Evolutionary conservation across 768 basidiomycete species (phyloP), one percentile per base, ranked within the genome.

Genomic region (Multifurca ochricompacta): DNA sequence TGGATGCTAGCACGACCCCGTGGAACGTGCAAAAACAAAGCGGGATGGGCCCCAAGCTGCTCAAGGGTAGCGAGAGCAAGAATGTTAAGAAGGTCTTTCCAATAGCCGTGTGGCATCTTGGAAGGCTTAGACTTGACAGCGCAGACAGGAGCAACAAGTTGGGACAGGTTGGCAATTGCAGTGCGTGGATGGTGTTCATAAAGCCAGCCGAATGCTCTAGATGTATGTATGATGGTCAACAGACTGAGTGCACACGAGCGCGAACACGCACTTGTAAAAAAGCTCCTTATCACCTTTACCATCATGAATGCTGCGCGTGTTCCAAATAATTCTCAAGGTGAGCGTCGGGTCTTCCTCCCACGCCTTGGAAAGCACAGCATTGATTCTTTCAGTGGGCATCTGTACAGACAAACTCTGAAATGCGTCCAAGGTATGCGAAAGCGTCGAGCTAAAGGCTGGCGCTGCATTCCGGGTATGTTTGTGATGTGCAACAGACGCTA

Each of bases 11-110:
- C 18, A 0, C 2, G 21, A n/a, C 54, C 48, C 10, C 54, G 35
- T 8, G n/a, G 30, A 19, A 25, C 18, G 4, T 56, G 54, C 48
- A 54, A 42, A 16, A 54, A 48, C 27, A 13, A 9, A 18, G 54
- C 34, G 64, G 45, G 23, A 27, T 67, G 50, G 16, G 31, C 50
- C 28, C 46, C 35, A 32, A 87, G 73, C 55, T 85, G 71, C 53
- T 74, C 77, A 14, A 74, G 65, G 1, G 79, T 72, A 10, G 80
- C 81, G 27, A 88, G 73, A 4, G 78, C 74, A 4, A 87, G 70
- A 45, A 88, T 80, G 48, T 85, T 82, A 48, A 85, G 74, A 19
- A 87, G 72, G 60, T 87, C 86, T 63, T 89, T 87, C 81, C 83
- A 87, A 62, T 82, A 85, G 0, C 85, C 85, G 45, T 87, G 85